A percentile compares a stretch with the other conserved stretches of the same genome.
Evolutionary conservation across 1,139 yeast species (phyloP).

Genomic region (Candida pseudoviswanathii): DNA sequence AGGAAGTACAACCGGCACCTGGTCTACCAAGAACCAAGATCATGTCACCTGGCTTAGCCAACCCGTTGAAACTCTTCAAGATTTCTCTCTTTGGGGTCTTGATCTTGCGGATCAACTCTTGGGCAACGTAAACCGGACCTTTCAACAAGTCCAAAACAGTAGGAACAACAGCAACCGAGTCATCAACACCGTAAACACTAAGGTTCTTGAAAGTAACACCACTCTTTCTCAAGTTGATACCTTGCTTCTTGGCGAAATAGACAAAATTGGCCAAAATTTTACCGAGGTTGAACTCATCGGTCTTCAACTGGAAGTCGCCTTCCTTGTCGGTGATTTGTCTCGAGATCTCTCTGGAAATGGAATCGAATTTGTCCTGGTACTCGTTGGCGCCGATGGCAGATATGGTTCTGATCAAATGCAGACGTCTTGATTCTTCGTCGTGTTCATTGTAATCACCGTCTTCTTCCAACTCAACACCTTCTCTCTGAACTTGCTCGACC

Average conservation of each 20-base stretch:
- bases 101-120: conserved; percentile 11
- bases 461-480: neutral
- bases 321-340: conserved; percentile 16
- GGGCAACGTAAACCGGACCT: conserved; percentile 32
- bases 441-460: conserved; percentile 11
- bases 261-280: conserved; percentile 18
- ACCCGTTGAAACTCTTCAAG: conserved; percentile 41
- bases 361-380: conserved; percentile 12
- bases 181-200: conserved; percentile 51
- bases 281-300: conserved; percentile 17
- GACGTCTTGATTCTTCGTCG: conserved; percentile 15
- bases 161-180: conserved; percentile 46
- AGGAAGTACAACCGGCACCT: conserved; percentile 67
- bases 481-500: neutral
- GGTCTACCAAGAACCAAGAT: conserved; percentile 65
- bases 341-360: conserved; percentile 18
- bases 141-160: conserved; percentile 51
- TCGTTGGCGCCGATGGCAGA: conserved; percentile 16
- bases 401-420: conserved; percentile 19
- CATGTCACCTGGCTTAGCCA: conserved; percentile 62
- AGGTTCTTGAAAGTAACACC: conserved; percentile 52
- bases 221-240: conserved; percentile 44
- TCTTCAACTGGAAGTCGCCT: conserved; percentile 15
- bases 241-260: conserved; percentile 33
- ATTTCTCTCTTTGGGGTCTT: conserved; percentile 42